phyloP scores from a whole-genome alignment of 73 alveolate species.

The Urostyla sp. region DNA sequence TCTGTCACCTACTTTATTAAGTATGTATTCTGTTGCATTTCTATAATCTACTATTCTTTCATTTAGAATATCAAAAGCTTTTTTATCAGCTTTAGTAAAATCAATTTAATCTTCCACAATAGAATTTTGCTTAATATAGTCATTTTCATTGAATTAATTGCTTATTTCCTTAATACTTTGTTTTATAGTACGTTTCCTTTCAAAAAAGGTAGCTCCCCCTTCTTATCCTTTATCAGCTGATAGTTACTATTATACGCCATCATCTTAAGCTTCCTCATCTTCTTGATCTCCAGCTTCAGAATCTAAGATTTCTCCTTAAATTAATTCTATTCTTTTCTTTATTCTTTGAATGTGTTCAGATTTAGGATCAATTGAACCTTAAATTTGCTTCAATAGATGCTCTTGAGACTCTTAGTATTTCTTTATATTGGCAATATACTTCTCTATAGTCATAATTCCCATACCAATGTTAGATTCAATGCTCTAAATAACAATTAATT shows the following conservation, averaged over 20 bases:
- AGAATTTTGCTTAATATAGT: not conserved
- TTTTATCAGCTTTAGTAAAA: slow-evolving; percentile 6
- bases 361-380: not conserved
- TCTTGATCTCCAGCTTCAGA: slow-evolving; percentile 37
- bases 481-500: not conserved
- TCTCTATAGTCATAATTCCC: slow-evolving; percentile 33
- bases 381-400: not conserved
- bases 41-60: slow-evolving; percentile 48
- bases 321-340: slow-evolving; percentile 18
- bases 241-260: not conserved
- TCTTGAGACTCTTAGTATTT: not conserved
- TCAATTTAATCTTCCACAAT: slow-evolving; percentile 6
- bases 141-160: not conserved
- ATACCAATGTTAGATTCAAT: slow-evolving; percentile 1
- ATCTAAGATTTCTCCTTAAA: slow-evolving; percentile 25
- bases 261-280: slow-evolving; percentile 33
- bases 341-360: slow-evolving; percentile 20
- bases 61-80: slow-evolving; percentile 17
- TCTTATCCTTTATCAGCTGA: not conserved
- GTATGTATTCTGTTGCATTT: slow-evolving; percentile 18
- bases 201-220: not conserved
- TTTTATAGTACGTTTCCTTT: not conserved
- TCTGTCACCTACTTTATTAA: slow-evolving; percentile 22
- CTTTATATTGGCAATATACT: slow-evolving; percentile 7
- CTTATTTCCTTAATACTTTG: not conserved